These are phyloP conservation scores for Tremellales sp. DNA, from an alignment of 1,284 basidiomycete species.

Conservation along the genomic window DNA sequence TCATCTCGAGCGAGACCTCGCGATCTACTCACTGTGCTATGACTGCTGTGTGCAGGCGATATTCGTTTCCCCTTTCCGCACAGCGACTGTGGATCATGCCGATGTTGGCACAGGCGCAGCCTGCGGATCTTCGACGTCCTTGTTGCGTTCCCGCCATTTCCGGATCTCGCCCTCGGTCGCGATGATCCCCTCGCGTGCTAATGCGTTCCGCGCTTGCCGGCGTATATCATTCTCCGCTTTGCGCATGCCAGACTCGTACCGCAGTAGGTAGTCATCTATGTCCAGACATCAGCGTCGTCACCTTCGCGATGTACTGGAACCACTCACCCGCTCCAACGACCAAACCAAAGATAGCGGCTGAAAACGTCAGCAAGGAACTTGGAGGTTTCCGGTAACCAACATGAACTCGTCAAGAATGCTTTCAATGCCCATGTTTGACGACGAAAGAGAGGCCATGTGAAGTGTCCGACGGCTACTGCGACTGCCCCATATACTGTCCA, in stretches of 20 bases:
- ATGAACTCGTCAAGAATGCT: conserved; percentile 55
- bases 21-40: too few species aligned
- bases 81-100: too few species aligned
- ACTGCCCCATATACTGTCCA: conserved; percentile 59
- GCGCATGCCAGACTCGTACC: conserved; percentile 64
- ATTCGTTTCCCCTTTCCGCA: too few species aligned
- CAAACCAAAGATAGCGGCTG: conserved; percentile 64
- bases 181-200: conserved; percentile 67
- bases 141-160: conserved; percentile 62
- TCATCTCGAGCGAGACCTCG: too few species aligned
- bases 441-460: conserved; percentile 71
- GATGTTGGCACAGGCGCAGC: conserved; percentile 5
- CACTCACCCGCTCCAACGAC: conserved; percentile 57
- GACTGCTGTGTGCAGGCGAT: too few species aligned
- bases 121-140: conserved; percentile 8
- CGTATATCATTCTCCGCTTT: conserved; percentile 64
- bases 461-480: conserved; percentile 63
- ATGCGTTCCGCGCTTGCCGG: conserved; percentile 66
- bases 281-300: background rate
- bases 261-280: conserved; percentile 65
- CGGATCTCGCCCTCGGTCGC: conserved; percentile 77
- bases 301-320: background rate
- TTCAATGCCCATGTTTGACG: conserved; percentile 77
- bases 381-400: conserved; percentile 11
- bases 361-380: conserved; percentile 2